Conservation (phyloP, 305 asterid genomes). For the Rubia balearica region DNA sequence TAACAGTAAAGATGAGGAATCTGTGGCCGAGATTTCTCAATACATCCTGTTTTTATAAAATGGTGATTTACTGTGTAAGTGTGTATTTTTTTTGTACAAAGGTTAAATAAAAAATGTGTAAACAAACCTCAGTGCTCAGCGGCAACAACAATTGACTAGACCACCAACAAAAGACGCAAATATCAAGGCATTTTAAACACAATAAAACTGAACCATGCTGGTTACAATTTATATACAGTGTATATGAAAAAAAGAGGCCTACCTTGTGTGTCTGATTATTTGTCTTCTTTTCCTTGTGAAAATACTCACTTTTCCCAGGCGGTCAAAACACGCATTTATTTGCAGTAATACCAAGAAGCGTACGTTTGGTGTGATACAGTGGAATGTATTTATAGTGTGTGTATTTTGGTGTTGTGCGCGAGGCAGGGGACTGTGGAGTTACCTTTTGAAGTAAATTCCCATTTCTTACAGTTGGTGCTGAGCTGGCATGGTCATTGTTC, state of each 20-base stretch:
- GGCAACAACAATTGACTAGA: conserved; percentile 18
- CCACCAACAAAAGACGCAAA: conserved; percentile 18
- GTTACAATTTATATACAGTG: no score
- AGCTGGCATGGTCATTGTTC: conserved; percentile 39
- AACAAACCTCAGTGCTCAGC: background rate
- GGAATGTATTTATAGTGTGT: conserved; percentile 1
- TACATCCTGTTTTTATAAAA: conserved; percentile 18
- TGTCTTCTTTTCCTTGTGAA: background rate
- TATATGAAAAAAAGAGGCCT: conserved; percentile 4
- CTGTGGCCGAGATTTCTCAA: conserved; percentile 42
- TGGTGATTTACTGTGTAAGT: background rate
- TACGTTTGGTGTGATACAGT: background rate
- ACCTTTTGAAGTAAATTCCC: background rate
- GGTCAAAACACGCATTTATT: conserved; percentile 37
- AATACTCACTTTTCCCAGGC: conserved; percentile 19
- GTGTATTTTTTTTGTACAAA: background rate
- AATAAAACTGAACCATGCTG: background rate
- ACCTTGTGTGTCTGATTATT: conserved; percentile 10
- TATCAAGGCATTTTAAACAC: conserved; percentile 11
- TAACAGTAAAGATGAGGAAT: conserved; percentile 38
- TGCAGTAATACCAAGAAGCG: background rate
- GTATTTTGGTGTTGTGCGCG: conserved; percentile 5
- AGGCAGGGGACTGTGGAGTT: background rate
- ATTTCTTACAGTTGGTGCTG: conserved; percentile 11
- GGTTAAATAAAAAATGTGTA: background rate